A percentile compares a stretch with the other conserved stretches of the same genome.
Evolutionary conservation across 1,284 basidiomycete genomes (phyloP).

Genomic region (Chiua sp.): DNA sequence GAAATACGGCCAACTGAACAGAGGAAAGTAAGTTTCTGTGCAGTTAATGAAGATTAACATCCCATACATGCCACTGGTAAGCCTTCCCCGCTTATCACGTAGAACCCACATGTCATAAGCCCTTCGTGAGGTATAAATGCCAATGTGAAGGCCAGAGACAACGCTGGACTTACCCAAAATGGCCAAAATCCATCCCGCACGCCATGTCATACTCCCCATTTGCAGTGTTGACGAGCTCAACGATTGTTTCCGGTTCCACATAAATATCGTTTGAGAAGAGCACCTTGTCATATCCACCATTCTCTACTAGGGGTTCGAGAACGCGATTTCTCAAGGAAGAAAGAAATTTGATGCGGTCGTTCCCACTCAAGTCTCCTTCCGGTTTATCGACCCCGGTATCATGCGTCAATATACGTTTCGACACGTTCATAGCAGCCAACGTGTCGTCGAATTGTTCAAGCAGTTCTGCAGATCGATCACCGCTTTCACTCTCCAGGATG

Average conservation of each 20-base stretch:
- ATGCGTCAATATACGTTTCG: constrained; percentile 17
- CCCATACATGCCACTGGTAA: constrained; percentile 22
- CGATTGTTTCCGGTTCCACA: constrained; percentile 49
- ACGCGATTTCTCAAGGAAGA: constrained; percentile 51
- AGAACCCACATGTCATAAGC: constrained; percentile 32
- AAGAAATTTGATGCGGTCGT: constrained; percentile 48
- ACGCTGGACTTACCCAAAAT: constrained; percentile 36
- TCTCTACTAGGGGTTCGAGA: constrained; percentile 47
- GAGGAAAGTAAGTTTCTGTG: neutral
- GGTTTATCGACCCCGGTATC: constrained; percentile 19
- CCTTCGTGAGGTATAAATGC: constrained; percentile 10
- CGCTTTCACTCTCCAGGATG: constrained; percentile 59
- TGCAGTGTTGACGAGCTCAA: constrained; percentile 53
- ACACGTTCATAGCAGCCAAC: constrained; percentile 20
- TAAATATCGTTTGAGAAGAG: constrained; percentile 58
- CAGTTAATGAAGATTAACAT: neutral
- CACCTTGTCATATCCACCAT: constrained; percentile 47
- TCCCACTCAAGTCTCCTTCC: neutral
- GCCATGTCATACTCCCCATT: constrained; percentile 58
- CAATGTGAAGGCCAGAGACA: neutral
- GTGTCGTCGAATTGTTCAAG: constrained; percentile 14
- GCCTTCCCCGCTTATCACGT: constrained; percentile 25
- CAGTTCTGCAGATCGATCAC: constrained; percentile 37
- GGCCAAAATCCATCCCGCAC: constrained; percentile 57
- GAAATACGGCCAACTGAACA: constrained; percentile 56